These are phyloP conservation scores for Mikania micrantha DNA, from an alignment of 129 eudicot genomes.

Conservation along the genomic window DNA sequence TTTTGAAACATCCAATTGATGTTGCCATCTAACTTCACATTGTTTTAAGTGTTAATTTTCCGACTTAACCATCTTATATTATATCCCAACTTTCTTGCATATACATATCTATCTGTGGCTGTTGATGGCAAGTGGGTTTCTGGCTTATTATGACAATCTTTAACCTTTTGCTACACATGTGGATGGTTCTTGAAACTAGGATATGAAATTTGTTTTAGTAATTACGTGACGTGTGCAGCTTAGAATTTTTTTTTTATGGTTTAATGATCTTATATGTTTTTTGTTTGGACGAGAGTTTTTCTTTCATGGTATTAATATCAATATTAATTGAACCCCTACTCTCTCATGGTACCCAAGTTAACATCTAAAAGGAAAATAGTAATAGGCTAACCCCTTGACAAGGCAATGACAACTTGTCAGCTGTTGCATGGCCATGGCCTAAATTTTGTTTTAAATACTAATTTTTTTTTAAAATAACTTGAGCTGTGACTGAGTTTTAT, in stretches of 20 bases:
- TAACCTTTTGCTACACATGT: neutral
- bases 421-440: neutral
- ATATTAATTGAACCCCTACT: neutral
- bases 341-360: neutral
- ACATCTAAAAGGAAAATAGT: neutral
- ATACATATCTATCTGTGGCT: neutral
- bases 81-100: neutral
- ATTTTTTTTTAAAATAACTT: neutral
- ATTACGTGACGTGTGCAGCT: neutral
- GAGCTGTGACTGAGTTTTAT: neutral
- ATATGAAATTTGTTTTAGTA: neutral
- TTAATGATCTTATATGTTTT: neutral
- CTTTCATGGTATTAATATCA: neutral
- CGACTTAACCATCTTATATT: neutral
- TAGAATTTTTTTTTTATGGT: neutral
- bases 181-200: constrained; percentile 1
- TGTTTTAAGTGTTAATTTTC: neutral
- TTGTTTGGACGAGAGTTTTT: neutral
- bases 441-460: neutral
- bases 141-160: neutral
- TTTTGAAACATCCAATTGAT: neutral
- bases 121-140: neutral
- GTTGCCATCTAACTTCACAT: neutral
- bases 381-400: neutral
- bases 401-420: neutral